A percentile compares a stretch with the other conserved stretches of the same genome.
These are phyloP conservation scores for Blastocrithidia nonstop DNA, from an alignment of 208 protist species.

Conservation along the genomic window DNA sequence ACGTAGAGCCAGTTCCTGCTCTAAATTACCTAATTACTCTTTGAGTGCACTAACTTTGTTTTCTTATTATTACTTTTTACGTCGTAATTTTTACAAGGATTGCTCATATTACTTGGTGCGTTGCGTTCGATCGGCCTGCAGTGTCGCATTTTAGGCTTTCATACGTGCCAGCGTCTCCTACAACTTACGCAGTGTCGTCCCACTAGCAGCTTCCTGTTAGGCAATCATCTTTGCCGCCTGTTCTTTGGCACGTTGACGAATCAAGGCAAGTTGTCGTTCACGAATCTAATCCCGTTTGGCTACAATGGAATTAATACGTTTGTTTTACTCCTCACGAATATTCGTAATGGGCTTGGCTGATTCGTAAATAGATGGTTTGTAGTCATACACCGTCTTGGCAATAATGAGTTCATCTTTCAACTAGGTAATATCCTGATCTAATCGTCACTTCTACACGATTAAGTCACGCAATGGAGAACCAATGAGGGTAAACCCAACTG, in stretches of 20 bases:
- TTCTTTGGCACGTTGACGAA: constrained; percentile 53
- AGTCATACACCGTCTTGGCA: constrained; percentile 78
- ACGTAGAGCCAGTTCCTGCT: constrained; percentile 63
- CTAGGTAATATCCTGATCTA: constrained; percentile 81
- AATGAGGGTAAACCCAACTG: constrained; percentile 63
- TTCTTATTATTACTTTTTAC: constrained; percentile 83
- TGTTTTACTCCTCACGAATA: constrained; percentile 80
- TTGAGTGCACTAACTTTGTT: constrained; percentile 30
- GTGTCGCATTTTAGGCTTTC: constrained; percentile 57
- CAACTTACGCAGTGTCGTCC: constrained; percentile 55
- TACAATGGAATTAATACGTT: constrained; percentile 64
- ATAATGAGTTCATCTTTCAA: constrained; percentile 77
- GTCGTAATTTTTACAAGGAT: constrained; percentile 74
- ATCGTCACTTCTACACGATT: constrained; percentile 79
- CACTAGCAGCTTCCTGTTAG: constrained; percentile 60
- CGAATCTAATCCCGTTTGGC: constrained; percentile 52
- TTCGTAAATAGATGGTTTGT: constrained; percentile 82
- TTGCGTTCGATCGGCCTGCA: constrained; percentile 64
- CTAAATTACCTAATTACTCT: constrained; percentile 64
- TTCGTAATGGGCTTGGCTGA: constrained; percentile 64
- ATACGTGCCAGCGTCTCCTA: constrained; percentile 64
- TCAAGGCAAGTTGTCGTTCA: constrained; percentile 51
- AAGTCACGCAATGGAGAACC: constrained; percentile 79
- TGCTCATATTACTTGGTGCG: constrained; percentile 73
- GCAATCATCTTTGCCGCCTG: constrained; percentile 59